Base-by-base conservation (phyloP, 345 rosid genomes). In the Hibiscus mutabilis region DNA sequence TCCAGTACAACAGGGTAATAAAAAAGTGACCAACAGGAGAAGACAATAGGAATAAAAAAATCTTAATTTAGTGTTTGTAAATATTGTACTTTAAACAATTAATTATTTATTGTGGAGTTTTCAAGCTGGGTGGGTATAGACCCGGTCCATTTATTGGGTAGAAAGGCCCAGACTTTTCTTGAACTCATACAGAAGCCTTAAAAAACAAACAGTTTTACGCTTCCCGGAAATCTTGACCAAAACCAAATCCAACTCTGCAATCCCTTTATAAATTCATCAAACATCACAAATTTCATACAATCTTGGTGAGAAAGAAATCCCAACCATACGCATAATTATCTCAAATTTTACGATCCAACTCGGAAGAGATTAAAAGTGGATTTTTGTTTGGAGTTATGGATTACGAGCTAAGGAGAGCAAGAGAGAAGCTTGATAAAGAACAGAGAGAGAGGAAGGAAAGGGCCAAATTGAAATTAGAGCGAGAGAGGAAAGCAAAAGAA, bases 381-480 rank as follows among this genome's bases (percentile, higher is more conserved):
- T 2, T 3, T 56, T 73, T n/a, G n/a, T 3, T 12, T 58, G 0
- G 33, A 2, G 68, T 58, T 73, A 89, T 89, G 99, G 99, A 96
- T 86, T 92, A 86, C 68, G 96, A 92, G 85, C 83, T 96, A 76
- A 81, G 98, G 77, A 88, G 94, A 49, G 97, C 95, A 72, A 86
- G 88, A 47, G 98, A 92, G 86, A 89, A 88, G 91, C 92, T 96
- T 11, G 91, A 92, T 72, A 91, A 75, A 75, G 99, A 96, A 65
- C 98, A 96, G 72, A 85, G 76, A 72, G 97, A 91, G 77, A 85
- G 98, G 76, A 96, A 96, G 55, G 85, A 86, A 57, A 88, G 70
- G 56, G 97, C 95, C n/a, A 87, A 82, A 75, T 81, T 84, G 25
- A 91, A 79, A 67, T 78, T 88, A 71, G 84, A 85, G 9, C 82